A percentile compares a stretch with the other conserved stretches of the same genome.
Conservation (phyloP, 2,329 filamentous ascomycete species). For the Bipolaris zeicola region DNA sequence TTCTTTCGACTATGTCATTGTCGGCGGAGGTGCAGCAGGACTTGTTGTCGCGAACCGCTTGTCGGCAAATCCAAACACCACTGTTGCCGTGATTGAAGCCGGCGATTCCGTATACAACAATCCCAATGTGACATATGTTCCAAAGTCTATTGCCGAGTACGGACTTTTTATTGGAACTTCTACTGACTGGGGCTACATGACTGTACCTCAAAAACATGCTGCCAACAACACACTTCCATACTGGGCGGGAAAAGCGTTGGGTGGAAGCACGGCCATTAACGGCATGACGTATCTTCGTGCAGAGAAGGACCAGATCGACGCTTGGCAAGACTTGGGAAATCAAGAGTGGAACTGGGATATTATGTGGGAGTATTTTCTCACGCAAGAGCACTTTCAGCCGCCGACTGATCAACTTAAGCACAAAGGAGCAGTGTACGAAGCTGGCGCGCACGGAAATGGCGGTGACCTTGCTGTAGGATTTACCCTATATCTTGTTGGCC, state of each 20-base stretch:
- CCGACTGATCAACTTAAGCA: conserved; percentile 23
- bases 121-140: conserved; percentile 36
- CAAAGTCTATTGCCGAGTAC: conserved; percentile 27
- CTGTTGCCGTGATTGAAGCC: conserved; percentile 43
- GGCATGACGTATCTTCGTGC: conserved; percentile 47
- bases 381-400: conserved; percentile 33
- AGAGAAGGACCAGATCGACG: conserved; percentile 41
- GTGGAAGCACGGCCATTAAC: conserved; percentile 53
- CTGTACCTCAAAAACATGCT: conserved; percentile 47
- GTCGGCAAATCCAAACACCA: conserved; percentile 26
- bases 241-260: conserved; percentile 51
- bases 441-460: conserved; percentile 25
- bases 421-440: conserved; percentile 34
- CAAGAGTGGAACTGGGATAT: conserved; percentile 42
- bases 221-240: conserved; percentile 36
- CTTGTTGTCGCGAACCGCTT: conserved; percentile 40
- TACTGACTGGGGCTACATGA: conserved; percentile 52
- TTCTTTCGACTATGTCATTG: conserved; percentile 42
- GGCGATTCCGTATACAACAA: conserved; percentile 40
- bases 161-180: conserved; percentile 30
- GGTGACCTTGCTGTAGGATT: conserved; percentile 39
- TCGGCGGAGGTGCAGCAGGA: conserved; percentile 44
- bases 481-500: conserved; percentile 32
- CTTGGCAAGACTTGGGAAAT: conserved; percentile 44
- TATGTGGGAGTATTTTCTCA: conserved; percentile 36